phyloP scores from a whole-genome alignment of 805 yeast genomes.

The Pichia californica region DNA sequence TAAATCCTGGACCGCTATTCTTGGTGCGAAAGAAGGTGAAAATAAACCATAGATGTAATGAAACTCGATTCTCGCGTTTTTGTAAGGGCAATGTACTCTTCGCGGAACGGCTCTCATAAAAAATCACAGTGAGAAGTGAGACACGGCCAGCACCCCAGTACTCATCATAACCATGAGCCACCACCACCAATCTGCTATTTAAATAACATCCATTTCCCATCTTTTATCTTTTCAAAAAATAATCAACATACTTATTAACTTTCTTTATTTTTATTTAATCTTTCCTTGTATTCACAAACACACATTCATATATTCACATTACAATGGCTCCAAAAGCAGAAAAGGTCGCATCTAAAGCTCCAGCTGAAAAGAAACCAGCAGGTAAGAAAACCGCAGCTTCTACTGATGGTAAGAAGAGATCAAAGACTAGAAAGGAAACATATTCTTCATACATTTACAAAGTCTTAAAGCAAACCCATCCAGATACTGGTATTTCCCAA shows the following conservation, averaged over 20 bases:
- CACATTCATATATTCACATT: constrained; percentile 6
- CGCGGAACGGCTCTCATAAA: too few species aligned
- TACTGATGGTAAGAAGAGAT: constrained; percentile 81
- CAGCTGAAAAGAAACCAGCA: constrained; percentile 92
- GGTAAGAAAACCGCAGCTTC: constrained; percentile 79
- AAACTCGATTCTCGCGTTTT: constrained; percentile 3
- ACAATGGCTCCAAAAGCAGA: constrained; percentile 60
- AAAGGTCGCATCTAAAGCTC: constrained; percentile 80
- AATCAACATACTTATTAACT: too few species aligned
- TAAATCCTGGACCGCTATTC: constrained; percentile 17
- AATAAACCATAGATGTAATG: neutral
- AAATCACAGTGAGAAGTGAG: too few species aligned
- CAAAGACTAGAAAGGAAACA: constrained; percentile 95
- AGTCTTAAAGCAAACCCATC: constrained; percentile 97
- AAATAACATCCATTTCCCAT: too few species aligned
- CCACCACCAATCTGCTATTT: too few species aligned
- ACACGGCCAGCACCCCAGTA: too few species aligned
- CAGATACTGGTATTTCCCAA: constrained; percentile 99
- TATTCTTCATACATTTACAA: constrained; percentile 98
- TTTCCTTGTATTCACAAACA: neutral
- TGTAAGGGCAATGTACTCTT: constrained; percentile 13
- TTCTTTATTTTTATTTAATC: neutral
- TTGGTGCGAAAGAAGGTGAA: constrained; percentile 9
- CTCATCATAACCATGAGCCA: too few species aligned
- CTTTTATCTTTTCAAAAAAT: too few species aligned